These are phyloP conservation scores for Penicillium paneum DNA, from an alignment of 2,329 filamentous ascomycete genomes.

Conservation along the genomic window DNA sequence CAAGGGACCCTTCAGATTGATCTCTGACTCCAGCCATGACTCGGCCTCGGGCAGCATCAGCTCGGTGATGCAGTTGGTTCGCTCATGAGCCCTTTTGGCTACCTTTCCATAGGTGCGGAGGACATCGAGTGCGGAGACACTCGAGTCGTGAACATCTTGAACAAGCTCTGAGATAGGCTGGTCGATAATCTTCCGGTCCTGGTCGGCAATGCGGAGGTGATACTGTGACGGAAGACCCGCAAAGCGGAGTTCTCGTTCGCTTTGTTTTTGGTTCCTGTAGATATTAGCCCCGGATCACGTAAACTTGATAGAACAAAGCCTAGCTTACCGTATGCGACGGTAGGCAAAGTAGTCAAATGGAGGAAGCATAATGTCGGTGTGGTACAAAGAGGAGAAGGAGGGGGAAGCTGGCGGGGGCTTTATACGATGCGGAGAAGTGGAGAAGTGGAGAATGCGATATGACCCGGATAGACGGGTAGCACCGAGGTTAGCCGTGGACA, in stretches of 20 bases:
- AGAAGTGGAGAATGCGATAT: conserved; percentile 21
- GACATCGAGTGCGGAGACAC: conserved; percentile 65
- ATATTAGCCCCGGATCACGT: background rate
- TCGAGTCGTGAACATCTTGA: conserved; percentile 68
- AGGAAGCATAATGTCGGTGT: conserved; percentile 43
- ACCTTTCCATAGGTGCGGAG: conserved; percentile 86
- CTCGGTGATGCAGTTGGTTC: conserved; percentile 88
- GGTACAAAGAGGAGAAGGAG: conserved; percentile 1
- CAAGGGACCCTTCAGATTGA: conserved; percentile 75
- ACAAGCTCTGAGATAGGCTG: conserved; percentile 77
- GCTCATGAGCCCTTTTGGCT: conserved; percentile 74
- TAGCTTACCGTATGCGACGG: conserved; percentile 64
- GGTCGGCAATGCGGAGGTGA: conserved; percentile 59
- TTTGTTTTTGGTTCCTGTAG: conserved; percentile 71
- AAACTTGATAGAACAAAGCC: no score
- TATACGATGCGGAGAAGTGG: conserved; percentile 18
- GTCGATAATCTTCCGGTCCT: conserved; percentile 66
- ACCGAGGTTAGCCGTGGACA: conserved; percentile 5
- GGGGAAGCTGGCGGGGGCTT: conserved; percentile 3
- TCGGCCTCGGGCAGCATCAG: conserved; percentile 77
- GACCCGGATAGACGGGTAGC: background rate
- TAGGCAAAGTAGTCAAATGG: conserved; percentile 68
- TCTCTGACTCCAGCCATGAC: conserved; percentile 59
- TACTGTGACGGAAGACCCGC: conserved; percentile 64
- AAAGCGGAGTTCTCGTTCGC: conserved; percentile 69